Evolutionary conservation across 1,284 basidiomycete species (phyloP).

Genomic region (Boletus semigastroideus): DNA sequence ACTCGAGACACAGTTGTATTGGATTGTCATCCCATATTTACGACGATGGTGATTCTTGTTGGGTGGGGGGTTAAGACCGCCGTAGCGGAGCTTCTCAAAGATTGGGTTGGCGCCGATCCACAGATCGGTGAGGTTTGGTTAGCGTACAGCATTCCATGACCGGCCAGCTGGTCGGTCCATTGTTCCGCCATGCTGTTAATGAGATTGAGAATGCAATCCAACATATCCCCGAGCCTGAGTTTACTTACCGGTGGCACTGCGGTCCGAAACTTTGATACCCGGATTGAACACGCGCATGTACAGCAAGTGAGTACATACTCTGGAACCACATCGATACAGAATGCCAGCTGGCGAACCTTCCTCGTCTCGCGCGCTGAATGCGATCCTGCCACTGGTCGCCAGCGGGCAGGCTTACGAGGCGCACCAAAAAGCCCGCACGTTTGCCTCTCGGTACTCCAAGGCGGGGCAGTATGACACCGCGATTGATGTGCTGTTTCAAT

Average conservation of each 20-base stretch:
- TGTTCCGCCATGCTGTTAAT: not conserved
- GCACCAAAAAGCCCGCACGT: constrained; percentile 93
- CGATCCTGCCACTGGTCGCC: constrained; percentile 73
- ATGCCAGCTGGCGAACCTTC: constrained; percentile 39
- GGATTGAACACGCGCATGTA: not conserved
- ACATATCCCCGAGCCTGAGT: constrained; percentile 5
- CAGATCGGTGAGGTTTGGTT: constrained; percentile 61
- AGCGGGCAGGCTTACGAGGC: constrained; percentile 81
- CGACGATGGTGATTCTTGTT: constrained; percentile 71
- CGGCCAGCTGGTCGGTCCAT: not conserved
- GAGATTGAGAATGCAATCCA: not conserved
- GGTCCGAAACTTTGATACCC: constrained; percentile 24
- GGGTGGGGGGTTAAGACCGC: constrained; percentile 78
- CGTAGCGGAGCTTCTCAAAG: constrained; percentile 57
- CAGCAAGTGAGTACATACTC: not conserved
- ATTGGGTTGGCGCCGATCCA: constrained; percentile 60
- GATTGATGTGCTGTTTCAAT: constrained; percentile 86
- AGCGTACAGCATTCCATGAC: constrained; percentile 74
- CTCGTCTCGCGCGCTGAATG: constrained; percentile 65
- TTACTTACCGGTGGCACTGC: not conserved
- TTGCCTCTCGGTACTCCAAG: constrained; percentile 83
- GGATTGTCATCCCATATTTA: constrained; percentile 73
- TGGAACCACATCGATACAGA: constrained; percentile 9
- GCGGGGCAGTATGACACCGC: constrained; percentile 78
- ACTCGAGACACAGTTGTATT: constrained; percentile 59